Percentiles rank a stretch among this genome's conserved stretches.
Conservation (phyloP, 2,329 filamentous ascomycete species). For the Paraphaeosphaeria minitans region DNA sequence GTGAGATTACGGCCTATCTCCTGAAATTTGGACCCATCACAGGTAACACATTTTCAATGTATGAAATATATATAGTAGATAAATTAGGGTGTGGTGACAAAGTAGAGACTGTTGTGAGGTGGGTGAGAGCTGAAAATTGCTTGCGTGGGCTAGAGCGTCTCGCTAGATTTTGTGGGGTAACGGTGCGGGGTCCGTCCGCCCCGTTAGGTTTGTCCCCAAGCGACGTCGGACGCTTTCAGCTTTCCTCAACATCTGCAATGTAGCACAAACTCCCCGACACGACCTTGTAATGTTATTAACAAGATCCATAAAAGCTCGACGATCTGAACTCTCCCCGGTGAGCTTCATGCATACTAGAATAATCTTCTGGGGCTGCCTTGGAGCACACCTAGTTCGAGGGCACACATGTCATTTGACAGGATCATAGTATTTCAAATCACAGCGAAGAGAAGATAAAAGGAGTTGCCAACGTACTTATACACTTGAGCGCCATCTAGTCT, state of each 20-base stretch:
- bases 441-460: neutral
- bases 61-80: slow-evolving; percentile 16
- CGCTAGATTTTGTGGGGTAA: no score
- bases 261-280: neutral
- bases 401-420: neutral
- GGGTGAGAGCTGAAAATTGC: no score
- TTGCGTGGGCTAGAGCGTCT: no score
- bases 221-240: neutral
- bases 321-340: no score
- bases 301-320: no score
- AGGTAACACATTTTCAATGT: slow-evolving; percentile 27
- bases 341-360: no score
- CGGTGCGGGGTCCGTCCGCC: neutral
- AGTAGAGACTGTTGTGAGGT: no score
- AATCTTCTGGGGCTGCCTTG: neutral
- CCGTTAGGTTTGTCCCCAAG: neutral
- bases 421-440: neutral
- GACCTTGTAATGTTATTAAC: neutral
- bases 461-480: neutral
- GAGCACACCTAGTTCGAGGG: neutral
- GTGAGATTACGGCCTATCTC: slow-evolving; percentile 43
- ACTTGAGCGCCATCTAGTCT: neutral
- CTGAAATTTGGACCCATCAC: slow-evolving; percentile 42
- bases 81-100: no score
- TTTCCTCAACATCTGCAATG: neutral